Base-by-base conservation (phyloP, 2,329 filamentous ascomycete genomes). In the Cryphonectria nitschkei region DNA sequence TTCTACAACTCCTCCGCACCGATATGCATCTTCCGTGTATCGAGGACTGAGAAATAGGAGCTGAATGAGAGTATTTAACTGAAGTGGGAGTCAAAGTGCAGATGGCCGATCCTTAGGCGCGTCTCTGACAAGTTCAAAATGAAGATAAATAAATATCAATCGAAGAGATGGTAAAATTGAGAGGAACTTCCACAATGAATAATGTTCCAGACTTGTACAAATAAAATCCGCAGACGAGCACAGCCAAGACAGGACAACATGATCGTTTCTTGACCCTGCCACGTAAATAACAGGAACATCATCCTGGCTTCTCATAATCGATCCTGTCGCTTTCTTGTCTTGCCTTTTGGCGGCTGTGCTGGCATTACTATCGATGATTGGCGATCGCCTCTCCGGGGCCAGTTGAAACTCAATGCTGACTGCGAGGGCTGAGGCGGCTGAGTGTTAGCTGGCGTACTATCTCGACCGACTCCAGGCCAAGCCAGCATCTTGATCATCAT, bases 401-500 rank as follows among this genome's bases (percentile, higher is more conserved):
- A 68, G 37, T 56, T 56, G 9, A 56, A 56, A n/a, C 32, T 22
- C 39, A n/a, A 41, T 19, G 54, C 19, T 19, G 66, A 3, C 54
- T 14, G 66, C 3, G 32, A 41, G 11, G 50, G 29, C 29, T 29
- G 67, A 13, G 62, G 60, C 11, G 29, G 29, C 19, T 50, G 67
- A 16, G 56, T 3, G 16, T 29, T 8, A 19, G 60, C 3, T 50
- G 34, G 41, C 11, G 37, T 13, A 9, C 11, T 61, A n/a, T 60
- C 32, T 29, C 37, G n/a, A 7, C 41, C 61, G 43, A 43, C 29
- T 19, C 37, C 43, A 43, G 70, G 72, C 70, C 72, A 72, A 56
- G 69, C 65, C 7, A 63, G 64, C 73, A 74, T 73, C 54, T 64
- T 56, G 46, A 74, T 62, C 7, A 72, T 41, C 73, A 74, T 74